A percentile compares a stretch with the other conserved stretches of the same genome.
phyloP scores from a whole-genome alignment of 2,329 filamentous ascomycete genomes.

The Sclerotinia minor region DNA sequence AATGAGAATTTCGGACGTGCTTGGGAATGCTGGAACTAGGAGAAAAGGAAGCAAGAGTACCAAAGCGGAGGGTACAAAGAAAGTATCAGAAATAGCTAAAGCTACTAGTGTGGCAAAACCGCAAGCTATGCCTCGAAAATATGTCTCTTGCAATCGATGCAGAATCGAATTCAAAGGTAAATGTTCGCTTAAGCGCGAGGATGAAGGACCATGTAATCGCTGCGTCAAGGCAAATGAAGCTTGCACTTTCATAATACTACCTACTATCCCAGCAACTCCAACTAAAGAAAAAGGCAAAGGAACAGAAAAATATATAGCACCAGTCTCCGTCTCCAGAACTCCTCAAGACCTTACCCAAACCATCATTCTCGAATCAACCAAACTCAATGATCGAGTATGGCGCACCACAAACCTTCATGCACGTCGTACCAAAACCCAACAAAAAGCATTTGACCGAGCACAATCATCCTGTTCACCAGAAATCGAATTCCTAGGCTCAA shows the following conservation, averaged over 20 bases:
- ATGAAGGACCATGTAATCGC: slow-evolving; percentile 31
- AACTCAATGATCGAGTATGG: slow-evolving; percentile 12
- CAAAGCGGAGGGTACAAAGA: neutral
- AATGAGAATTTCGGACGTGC: slow-evolving; percentile 12
- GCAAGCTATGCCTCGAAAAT: slow-evolving; percentile 21
- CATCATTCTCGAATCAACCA: slow-evolving; percentile 16
- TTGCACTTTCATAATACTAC: slow-evolving; percentile 31
- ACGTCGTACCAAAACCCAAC: neutral
- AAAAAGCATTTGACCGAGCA: slow-evolving; percentile 7
- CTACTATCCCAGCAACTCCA: neutral
- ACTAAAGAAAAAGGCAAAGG: neutral
- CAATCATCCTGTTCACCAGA: neutral
- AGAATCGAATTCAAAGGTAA: slow-evolving; percentile 11
- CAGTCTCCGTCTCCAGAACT: neutral
- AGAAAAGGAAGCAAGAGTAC: neutral
- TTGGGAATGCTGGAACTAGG: neutral
- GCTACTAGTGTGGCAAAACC: neutral
- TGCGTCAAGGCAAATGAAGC: slow-evolving; percentile 26
- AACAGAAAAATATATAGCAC: neutral
- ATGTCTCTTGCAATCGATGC: slow-evolving; percentile 32
- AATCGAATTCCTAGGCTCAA: neutral
- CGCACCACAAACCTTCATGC: neutral
- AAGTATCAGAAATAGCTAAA: neutral
- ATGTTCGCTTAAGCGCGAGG: slow-evolving; percentile 30
- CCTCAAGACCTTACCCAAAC: slow-evolving; percentile 16